A percentile compares a stretch with the other conserved stretches of the same genome.
Evolutionary conservation across 2,329 filamentous ascomycete species (phyloP).

Genomic region (Ceratocystis papillata): DNA sequence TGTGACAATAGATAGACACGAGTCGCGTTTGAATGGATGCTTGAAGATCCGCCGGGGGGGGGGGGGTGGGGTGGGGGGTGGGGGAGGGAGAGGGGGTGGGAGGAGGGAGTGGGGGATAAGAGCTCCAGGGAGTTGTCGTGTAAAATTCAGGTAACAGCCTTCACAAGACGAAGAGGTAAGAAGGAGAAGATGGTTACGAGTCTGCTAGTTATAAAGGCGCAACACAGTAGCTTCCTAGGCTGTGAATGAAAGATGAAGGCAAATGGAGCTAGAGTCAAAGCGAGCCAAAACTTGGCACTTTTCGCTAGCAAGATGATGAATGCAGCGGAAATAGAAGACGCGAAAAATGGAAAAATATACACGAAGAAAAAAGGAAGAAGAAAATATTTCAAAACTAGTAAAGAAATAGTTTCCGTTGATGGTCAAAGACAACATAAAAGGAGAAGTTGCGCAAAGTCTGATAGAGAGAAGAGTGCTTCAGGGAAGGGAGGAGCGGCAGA

Average conservation of each 20-base stretch:
- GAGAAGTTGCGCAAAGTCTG: not conserved
- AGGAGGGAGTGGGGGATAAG: not conserved
- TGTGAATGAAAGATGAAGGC: not conserved
- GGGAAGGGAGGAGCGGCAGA: not conserved
- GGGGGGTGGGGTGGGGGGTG: too few species aligned
- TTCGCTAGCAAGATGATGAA: slow-evolving; percentile 11
- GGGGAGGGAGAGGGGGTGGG: too few species aligned
- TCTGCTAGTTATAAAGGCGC: not conserved
- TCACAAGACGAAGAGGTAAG: not conserved
- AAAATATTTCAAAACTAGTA: not conserved
- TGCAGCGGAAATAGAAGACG: slow-evolving; percentile 22
- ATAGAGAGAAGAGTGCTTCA: not conserved
- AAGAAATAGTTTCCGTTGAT: slow-evolving; percentile 4
- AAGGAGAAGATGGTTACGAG: not conserved
- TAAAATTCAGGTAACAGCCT: not conserved
- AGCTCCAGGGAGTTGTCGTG: not conserved
- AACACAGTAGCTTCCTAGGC: not conserved
- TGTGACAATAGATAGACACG: not conserved
- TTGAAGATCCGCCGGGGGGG: not conserved
- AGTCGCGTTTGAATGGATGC: slow-evolving; percentile 3
- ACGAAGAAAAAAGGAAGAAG: not conserved
- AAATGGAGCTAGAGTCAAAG: not conserved
- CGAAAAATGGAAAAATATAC: slow-evolving; percentile 18
- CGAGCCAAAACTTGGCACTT: not conserved
- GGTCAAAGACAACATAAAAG: not conserved